Conservation (phyloP, 2,329 filamentous ascomycete species). For the Camptophora hylomeconis region DNA sequence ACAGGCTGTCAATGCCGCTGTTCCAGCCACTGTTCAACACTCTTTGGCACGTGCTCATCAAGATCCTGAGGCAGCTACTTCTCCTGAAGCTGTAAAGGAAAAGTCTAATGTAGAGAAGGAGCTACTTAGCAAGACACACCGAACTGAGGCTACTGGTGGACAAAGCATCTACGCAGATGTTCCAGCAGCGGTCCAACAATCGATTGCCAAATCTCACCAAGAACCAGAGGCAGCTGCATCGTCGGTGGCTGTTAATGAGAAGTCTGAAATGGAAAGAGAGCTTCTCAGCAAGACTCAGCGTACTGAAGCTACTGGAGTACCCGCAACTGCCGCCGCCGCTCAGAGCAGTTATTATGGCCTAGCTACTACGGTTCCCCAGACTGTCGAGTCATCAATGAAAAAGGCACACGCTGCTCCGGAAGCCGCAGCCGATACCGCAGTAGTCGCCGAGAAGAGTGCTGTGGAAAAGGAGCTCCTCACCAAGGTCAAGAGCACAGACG, state of each 20-base stretch:
- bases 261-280: slow-evolving; percentile 62
- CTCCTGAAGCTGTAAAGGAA: slow-evolving; percentile 55
- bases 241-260: slow-evolving; percentile 57
- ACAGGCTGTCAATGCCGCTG: slow-evolving; percentile 30
- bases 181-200: slow-evolving; percentile 33
- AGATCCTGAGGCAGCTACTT: slow-evolving; percentile 19
- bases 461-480: slow-evolving; percentile 63
- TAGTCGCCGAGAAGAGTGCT: slow-evolving; percentile 61
- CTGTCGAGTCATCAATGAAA: slow-evolving; percentile 32
- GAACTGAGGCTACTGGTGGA: slow-evolving; percentile 24
- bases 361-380: slow-evolving; percentile 26
- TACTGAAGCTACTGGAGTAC: slow-evolving; percentile 22
- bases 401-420: slow-evolving; percentile 51
- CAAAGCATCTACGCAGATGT: slow-evolving; percentile 25
- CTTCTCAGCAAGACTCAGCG: slow-evolving; percentile 41
- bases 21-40: no score
- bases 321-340: slow-evolving; percentile 26
- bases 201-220: slow-evolving; percentile 39
- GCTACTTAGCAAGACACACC: slow-evolving; percentile 42
- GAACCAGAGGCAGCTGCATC: slow-evolving; percentile 60
- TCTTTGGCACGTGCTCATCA: no score
- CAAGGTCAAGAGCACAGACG: slow-evolving; percentile 24
- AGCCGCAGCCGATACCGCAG: slow-evolving; percentile 54
- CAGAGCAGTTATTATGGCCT: slow-evolving; percentile 25
- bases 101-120: slow-evolving; percentile 65